Percentiles rank a stretch among this genome's conserved stretches.
phyloP scores from a whole-genome alignment of 2,329 filamentous ascomycete genomes.

The Ceratocystis smalleyi region DNA sequence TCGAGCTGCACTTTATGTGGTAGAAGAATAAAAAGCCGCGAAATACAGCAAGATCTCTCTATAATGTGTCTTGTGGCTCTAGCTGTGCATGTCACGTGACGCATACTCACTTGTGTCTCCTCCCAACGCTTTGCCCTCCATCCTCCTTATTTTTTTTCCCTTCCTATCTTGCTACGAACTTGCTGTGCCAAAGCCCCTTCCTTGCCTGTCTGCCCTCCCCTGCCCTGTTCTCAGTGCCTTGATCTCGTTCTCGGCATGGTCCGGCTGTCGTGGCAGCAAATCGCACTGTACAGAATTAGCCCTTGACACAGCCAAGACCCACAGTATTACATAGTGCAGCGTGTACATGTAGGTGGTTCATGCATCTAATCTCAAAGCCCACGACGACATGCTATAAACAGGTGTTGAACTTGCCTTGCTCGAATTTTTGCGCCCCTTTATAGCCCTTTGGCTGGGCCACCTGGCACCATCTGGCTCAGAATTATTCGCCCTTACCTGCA shows the following conservation, averaged over 20 bases:
- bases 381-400: slow-evolving; percentile 3
- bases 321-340: background rate
- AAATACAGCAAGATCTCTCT: no score
- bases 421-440: background rate
- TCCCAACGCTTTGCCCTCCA: background rate
- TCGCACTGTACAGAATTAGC: background rate
- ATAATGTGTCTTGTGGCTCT: no score
- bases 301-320: background rate
- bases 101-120: no score
- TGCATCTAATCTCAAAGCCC: background rate
- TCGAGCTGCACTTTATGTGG: no score
- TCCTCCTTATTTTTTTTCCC: background rate
- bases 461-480: background rate
- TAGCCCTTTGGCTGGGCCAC: background rate
- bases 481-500: background rate
- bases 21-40: no score
- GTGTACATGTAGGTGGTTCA: background rate
- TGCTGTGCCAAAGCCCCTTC: background rate
- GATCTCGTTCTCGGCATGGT: slow-evolving; percentile 1
- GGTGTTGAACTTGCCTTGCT: background rate
- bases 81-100: no score
- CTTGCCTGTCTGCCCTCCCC: background rate
- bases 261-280: background rate
- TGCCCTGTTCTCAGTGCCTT: background rate
- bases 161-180: background rate